Conservation (phyloP, 116 monocot species). For the Iris pallida region DNA sequence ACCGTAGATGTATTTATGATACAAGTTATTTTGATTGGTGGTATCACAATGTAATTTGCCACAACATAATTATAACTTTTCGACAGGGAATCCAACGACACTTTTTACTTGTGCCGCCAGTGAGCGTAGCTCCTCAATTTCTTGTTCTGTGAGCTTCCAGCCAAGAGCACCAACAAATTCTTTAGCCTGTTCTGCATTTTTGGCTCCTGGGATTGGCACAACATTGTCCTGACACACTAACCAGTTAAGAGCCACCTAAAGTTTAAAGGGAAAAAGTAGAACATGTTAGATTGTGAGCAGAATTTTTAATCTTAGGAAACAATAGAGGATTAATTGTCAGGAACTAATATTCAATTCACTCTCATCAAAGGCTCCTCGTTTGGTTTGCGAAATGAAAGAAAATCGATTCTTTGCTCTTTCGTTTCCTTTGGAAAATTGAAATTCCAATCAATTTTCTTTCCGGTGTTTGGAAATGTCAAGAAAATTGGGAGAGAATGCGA, state of each 20-base stretch:
- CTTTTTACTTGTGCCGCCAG: constrained; percentile 54
- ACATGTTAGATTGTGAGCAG: neutral
- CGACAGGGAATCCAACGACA: constrained; percentile 80
- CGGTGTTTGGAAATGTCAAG: no score
- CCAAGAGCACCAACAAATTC: constrained; percentile 84
- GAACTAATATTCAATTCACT: neutral
- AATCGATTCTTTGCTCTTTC: no score
- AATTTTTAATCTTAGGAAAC: neutral
- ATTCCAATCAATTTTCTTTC: no score
- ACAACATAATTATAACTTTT: constrained; percentile 33
- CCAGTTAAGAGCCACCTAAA: neutral
- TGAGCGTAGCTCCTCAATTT: constrained; percentile 64
- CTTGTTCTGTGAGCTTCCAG: constrained; percentile 57
- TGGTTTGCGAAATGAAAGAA: no score
- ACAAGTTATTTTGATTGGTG: neutral
- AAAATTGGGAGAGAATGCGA: no score
- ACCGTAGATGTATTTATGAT: neutral
- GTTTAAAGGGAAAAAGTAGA: neutral
- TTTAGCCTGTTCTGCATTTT: constrained; percentile 73
- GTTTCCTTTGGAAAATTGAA: no score
- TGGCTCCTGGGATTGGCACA: constrained; percentile 91
- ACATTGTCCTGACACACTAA: constrained; percentile 48
- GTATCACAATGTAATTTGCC: neutral
- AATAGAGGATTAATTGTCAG: neutral
- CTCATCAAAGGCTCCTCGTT: neutral